Evolutionary conservation across 2,329 filamentous ascomycete species (phyloP), one percentile per base, ranked within the genome.

Genomic region (Alternaria arbusti): DNA sequence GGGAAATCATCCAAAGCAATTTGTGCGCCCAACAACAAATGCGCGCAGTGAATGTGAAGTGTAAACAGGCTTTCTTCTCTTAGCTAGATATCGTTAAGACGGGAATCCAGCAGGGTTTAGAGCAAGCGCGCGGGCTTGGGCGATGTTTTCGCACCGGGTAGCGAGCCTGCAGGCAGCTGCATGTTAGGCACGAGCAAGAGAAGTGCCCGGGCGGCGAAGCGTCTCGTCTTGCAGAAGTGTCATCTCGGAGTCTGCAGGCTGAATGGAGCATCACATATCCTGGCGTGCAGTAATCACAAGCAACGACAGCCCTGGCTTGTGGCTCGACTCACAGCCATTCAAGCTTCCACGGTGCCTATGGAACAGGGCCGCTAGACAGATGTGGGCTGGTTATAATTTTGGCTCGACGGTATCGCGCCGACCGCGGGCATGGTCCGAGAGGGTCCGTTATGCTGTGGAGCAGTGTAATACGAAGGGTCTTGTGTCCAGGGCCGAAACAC

Each of bases 281-380:
- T 23, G 30, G 49, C 49, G 10, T 52, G 30, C 49, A 52, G 20
- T 23, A 40, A 40, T 40, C 13, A 52, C 49, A 52, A 55, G 56
- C 57, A 44, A 44, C 52, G 52, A 56, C 25, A 28, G 57, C 50
- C 50, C 43, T 47, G 55, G 40, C 36, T 40, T 46, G 45, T 46
- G 54, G 40, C 60, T 61, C 59, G 63, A 59, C 57, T 63, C 32
- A 44, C 56, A 66, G 59, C 59, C 63, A 66, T 50, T 64, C 64
- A 62, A 65, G 58, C 45, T 51, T 63, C 23, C 56, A 61, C 59
- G 61, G 61, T 64, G 56, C 61, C 43, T 58, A 60, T 59, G 57
- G 56, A 61, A 56, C 54, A 57, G 60, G 65, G 64, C 55, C 67
- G 64, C 70, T 68, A 67, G 54, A 51, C 44, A 56, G 28, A 54